phyloP scores from a whole-genome alignment of 31 red algal species.

The Endocladia muricata region DNA sequence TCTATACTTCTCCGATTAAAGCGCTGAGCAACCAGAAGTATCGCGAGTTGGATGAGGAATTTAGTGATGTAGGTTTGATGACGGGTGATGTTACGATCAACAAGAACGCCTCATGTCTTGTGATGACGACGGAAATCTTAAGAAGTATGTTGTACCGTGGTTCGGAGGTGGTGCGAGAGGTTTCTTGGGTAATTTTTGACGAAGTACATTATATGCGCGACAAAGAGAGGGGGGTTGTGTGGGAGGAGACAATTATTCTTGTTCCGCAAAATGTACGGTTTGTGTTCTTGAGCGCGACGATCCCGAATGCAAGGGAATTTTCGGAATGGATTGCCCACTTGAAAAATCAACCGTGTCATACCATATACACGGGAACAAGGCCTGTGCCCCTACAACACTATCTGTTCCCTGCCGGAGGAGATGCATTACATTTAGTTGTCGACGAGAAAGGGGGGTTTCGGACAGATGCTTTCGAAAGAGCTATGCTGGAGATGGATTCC shows the following conservation, averaged over 20 bases:
- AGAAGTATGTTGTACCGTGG: constrained; percentile 95
- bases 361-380: constrained; percentile 94
- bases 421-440: constrained; percentile 82
- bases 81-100: constrained; percentile 99
- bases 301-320: constrained; percentile 98
- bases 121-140: constrained; percentile 99
- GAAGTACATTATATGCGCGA: constrained; percentile 99
- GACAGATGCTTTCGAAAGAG: constrained; percentile 63
- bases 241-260: constrained; percentile 99
- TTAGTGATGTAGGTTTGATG: constrained; percentile 98
- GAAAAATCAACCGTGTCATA: constrained; percentile 95
- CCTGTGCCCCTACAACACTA: constrained; percentile 98
- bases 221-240: constrained; percentile 97
- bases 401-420: constrained; percentile 69
- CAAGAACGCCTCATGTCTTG: constrained; percentile 86
- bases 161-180: constrained; percentile 96
- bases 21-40: constrained; percentile 99
- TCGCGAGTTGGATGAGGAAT: constrained; percentile 85
- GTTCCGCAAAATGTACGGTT: constrained; percentile 93
- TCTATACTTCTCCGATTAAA: constrained; percentile 99
- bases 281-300: constrained; percentile 98
- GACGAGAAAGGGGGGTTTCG: constrained; percentile 87
- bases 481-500: constrained; percentile 56
- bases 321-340: constrained; percentile 97
- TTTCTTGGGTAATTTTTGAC: constrained; percentile 99